phyloP scores from a whole-genome alignment of 176 grass and related monocot genomes.

The Ensete ventricosum region DNA sequence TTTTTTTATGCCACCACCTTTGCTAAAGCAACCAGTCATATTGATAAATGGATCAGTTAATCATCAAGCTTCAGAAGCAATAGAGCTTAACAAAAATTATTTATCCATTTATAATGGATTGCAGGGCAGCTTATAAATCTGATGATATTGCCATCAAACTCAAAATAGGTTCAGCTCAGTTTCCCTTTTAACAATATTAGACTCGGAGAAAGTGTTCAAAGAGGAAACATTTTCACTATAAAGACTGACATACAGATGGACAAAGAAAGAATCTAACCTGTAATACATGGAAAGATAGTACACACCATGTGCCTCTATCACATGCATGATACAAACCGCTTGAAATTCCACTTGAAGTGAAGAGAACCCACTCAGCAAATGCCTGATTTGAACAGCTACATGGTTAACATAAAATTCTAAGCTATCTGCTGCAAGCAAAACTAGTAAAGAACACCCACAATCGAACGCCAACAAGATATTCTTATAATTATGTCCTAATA shows the following conservation, averaged over 20 bases:
- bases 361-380: conserved; percentile 95
- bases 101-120: background rate
- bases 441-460: conserved; percentile 13
- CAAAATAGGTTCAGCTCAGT: no score
- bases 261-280: conserved; percentile 39
- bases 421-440: background rate
- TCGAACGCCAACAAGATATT: background rate
- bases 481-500: background rate
- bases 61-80: background rate
- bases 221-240: background rate
- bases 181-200: no score
- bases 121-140: background rate
- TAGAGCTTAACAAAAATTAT: background rate
- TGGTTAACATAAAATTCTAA: background rate
- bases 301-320: conserved; percentile 91
- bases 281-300: conserved; percentile 80
- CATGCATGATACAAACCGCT: conserved; percentile 92
- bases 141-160: no score
- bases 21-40: no score
- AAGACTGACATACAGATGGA: background rate
- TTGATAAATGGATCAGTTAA: background rate
- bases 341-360: conserved; percentile 87
- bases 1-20: background rate
- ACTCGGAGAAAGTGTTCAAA: background rate
- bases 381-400: conserved; percentile 32